Percentiles rank a stretch among this genome's conserved stretches.
Evolutionary conservation across 495 filamentous ascomycete genomes (phyloP).

Genomic region (Ascobolus immersus): DNA sequence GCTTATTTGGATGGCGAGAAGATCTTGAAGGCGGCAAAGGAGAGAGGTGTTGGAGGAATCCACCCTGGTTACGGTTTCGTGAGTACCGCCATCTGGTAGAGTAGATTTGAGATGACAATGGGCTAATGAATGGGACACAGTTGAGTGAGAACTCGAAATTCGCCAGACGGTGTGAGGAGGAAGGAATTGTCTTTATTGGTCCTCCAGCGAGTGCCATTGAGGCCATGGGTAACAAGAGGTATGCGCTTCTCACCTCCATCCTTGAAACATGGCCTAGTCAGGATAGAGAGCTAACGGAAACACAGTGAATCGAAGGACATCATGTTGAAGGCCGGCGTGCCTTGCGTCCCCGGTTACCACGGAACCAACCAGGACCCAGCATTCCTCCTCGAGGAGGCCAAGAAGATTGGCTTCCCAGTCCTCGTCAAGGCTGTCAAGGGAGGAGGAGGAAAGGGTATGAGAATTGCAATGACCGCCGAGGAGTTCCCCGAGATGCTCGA

Average conservation of each 20-base stretch:
- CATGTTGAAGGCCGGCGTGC: conserved; percentile 78
- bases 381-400: conserved; percentile 45
- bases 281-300: neutral
- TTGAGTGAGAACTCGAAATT: conserved; percentile 75
- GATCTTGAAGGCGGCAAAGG: conserved; percentile 68
- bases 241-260: conserved; percentile 15
- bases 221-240: conserved; percentile 92
- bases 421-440: conserved; percentile 93
- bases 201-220: conserved; percentile 82
- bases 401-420: conserved; percentile 70
- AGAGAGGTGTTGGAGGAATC: conserved; percentile 62
- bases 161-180: conserved; percentile 66
- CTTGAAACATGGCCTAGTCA: no score
- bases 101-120: conserved; percentile 6
- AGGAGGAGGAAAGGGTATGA: conserved; percentile 96
- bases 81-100: conserved; percentile 12
- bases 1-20: conserved; percentile 81
- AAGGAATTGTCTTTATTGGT: conserved; percentile 82
- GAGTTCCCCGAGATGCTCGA: conserved; percentile 62
- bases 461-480: conserved; percentile 48
- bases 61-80: conserved; percentile 96
- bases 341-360: conserved; percentile 91
- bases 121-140: conserved; percentile 9
- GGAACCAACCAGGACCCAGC: conserved; percentile 54
- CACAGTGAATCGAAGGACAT: conserved; percentile 62